Evolutionary conservation across 768 basidiomycete species (phyloP), one percentile per base, ranked within the genome.

Genomic region (Mycena crocata): DNA sequence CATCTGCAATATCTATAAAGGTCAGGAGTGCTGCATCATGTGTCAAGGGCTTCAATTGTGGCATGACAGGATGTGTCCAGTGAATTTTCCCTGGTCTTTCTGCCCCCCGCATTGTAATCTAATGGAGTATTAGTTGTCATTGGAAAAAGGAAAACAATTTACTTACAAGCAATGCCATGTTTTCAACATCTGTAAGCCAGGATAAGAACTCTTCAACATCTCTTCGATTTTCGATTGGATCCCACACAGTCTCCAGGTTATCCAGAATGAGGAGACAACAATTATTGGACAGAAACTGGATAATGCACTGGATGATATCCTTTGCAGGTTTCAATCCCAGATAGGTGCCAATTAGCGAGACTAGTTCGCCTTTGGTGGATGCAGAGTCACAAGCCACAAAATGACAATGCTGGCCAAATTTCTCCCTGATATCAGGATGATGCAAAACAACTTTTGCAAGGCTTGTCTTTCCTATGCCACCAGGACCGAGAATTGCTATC

Each of bases 51-150:
- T n/a, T n/a, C n/a, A n/a, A n/a, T n/a, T n/a, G n/a, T n/a, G n/a
- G n/a, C n/a, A n/a, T n/a, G n/a, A n/a, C n/a, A n/a, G n/a, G n/a
- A n/a, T n/a, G 32, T 8, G 48, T 50, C 35, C 48, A 50, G 5
- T 7, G 6, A 6, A 51, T 49, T 23, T 39, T 51, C 12, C 49
- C 39, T 1, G 59, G 49, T 7, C 40, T 14, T 9, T 51, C 59
- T 8, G 50, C 39, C 9, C 60, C 60, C 26, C 60, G 40, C 60
- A 62, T 62, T 15, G 60, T 62, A 23, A 62, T 35, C 60, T 62
- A 17, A 14, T 19, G 39, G 1, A 2, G 40, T 12, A 35, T 51
- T 5, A 26, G 10, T 12, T 30, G 1, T 50, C 17, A n/a, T 34
- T 51, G 10, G 7, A 23, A 0, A 12, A 14, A 2, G 26, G 8